These are phyloP conservation scores for Hyaloscypha finlandica DNA, from an alignment of 495 filamentous ascomycete species.

Conservation along the genomic window DNA sequence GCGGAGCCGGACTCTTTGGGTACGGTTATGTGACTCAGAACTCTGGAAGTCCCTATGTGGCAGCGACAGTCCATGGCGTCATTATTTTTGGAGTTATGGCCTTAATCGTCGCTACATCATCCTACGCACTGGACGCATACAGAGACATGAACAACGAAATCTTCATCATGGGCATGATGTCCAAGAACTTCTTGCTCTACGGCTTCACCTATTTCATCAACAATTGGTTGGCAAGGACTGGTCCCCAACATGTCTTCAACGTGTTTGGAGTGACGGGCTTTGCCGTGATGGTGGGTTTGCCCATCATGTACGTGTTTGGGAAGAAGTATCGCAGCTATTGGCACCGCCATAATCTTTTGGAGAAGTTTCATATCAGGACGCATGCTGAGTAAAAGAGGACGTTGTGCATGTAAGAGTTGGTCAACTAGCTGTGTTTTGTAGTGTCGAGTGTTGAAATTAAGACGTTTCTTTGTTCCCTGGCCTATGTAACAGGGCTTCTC, in stretches of 20 bases:
- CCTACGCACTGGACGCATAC: slow-evolving; percentile 48
- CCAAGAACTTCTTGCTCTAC: slow-evolving; percentile 49
- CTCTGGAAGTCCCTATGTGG: slow-evolving; percentile 42
- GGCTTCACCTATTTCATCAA: slow-evolving; percentile 47
- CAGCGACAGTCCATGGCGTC: slow-evolving; percentile 44
- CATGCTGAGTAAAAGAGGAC: slow-evolving; percentile 8
- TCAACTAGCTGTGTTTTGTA: too few species aligned
- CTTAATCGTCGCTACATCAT: slow-evolving; percentile 39
- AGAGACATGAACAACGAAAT: slow-evolving; percentile 46
- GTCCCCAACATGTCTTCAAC: slow-evolving; percentile 42
- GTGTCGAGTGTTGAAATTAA: too few species aligned
- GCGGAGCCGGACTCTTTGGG: slow-evolving; percentile 44
- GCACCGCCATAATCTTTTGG: slow-evolving; percentile 18
- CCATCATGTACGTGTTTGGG: slow-evolving; percentile 45
- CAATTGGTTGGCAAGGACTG: slow-evolving; percentile 41
- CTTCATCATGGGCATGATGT: slow-evolving; percentile 42
- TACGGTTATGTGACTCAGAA: slow-evolving; percentile 43
- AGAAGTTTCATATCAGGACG: slow-evolving; percentile 16
- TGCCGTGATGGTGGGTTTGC: slow-evolving; percentile 39
- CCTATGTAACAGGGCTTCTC: too few species aligned
- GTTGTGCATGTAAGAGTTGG: too few species aligned
- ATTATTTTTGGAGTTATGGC: slow-evolving; percentile 45
- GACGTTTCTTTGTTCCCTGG: too few species aligned
- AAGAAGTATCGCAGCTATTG: slow-evolving; percentile 37
- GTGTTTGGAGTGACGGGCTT: slow-evolving; percentile 44